phyloP scores from a whole-genome alignment of 352 stramenopile genomes.

The Phytophthora aleatoria region DNA sequence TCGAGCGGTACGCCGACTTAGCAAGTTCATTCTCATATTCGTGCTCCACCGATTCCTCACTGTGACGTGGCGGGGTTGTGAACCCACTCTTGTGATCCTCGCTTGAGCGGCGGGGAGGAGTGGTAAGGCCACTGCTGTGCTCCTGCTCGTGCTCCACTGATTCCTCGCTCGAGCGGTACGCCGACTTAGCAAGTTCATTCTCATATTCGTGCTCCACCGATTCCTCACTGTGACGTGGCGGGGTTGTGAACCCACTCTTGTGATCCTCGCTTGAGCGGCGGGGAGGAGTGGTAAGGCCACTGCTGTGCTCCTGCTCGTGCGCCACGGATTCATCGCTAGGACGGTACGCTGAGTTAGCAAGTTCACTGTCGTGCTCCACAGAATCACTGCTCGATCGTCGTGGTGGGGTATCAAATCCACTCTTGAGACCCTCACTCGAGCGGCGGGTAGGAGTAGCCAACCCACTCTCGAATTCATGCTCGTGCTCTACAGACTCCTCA shows the following conservation, averaged over 20 bases:
- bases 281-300: not conserved
- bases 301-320: not conserved
- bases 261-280: not conserved
- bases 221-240: slow-evolving; percentile 6
- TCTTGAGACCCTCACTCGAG: not conserved
- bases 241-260: slow-evolving; percentile 4
- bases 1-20: not conserved
- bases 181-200: not conserved
- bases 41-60: slow-evolving; percentile 5
- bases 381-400: not conserved
- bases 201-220: not conserved
- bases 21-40: not conserved
- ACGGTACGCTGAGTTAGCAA: not conserved
- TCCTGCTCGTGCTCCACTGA: not conserved
- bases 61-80: slow-evolving; percentile 1
- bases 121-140: not conserved
- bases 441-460: not conserved
- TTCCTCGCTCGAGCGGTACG: slow-evolving; percentile 9
- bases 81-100: slow-evolving; percentile 6
- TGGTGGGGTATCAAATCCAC: slow-evolving; percentile 1
- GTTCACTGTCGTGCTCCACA: not conserved
- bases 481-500: not conserved
- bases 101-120: slow-evolving; percentile 5
- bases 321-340: slow-evolving; percentile 1
- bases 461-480: not conserved